Base-by-base conservation (phyloP, 2,329 filamentous ascomycete genomes). In the Ophiostoma triangulosporum region DNA sequence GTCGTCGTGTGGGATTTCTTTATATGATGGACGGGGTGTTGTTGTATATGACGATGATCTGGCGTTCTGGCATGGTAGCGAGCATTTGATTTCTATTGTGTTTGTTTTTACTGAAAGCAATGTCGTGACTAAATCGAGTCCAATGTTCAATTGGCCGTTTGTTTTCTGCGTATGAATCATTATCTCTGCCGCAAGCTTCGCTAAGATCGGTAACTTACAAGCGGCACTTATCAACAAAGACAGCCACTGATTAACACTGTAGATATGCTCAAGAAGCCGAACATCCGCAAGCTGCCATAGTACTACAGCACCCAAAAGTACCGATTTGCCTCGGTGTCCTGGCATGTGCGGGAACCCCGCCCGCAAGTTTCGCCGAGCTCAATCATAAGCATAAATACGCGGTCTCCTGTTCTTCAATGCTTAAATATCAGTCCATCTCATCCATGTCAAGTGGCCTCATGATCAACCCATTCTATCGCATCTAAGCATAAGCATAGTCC, bases 1-100 rank as follows among this genome's bases (percentile, higher is more conserved):
- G 69, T 93, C 60, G 74, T 93, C 32, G 68, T 86, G 22, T 91
- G 86, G 85, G 87, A 93, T 72, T 68, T 90, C 60, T 70, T 91
- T 35, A 73, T 80, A 64, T 75, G 31, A 33, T 32, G 11, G 4
- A 11, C 17, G 36, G 24, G 6, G 32, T 14, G 7, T 17, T 46
- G 14, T 12, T 7, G 43, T 31, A 17, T 22, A 20, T 12, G 15
- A 22, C 51, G 36, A 38, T 45, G 33, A 20, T 45, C 29, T 7
- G 29, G 29, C 29, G 29, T 31, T 31, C 29, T 31, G 29, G 29
- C 6, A 31, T 6, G 29, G 12, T 31, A 31, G 29, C 29, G 29
- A 31, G 29, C 29, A 31, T 31, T 6, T 11, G 29, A 8, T 31
- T 31, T 6, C 12, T 31, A 31, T n/a, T n/a, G n/a, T n/a, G n/a